These are phyloP conservation scores for Epichloe coenophiala DNA, from an alignment of 2,329 filamentous ascomycete genomes.

Conservation along the genomic window DNA sequence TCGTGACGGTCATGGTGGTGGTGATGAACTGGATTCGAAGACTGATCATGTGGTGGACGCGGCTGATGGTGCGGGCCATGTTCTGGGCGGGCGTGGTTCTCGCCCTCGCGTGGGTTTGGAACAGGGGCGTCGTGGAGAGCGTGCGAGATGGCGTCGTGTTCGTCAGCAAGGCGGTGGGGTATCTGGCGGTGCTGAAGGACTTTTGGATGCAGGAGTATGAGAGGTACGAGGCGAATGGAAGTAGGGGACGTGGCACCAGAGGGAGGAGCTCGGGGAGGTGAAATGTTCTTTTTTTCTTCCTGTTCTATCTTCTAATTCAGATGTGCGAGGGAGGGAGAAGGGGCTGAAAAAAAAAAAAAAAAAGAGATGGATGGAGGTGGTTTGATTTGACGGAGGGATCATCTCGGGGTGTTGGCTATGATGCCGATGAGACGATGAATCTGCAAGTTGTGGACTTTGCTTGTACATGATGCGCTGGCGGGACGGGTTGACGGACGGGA, in stretches of 20 bases:
- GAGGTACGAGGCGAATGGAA: slow-evolving; percentile 14
- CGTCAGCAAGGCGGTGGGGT: slow-evolving; percentile 29
- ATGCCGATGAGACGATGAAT: no score
- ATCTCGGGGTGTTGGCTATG: neutral
- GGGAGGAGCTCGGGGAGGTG: neutral
- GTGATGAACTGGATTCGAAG: slow-evolving; percentile 59
- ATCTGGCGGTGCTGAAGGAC: slow-evolving; percentile 33
- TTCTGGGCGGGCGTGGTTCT: slow-evolving; percentile 50
- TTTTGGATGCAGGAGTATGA: slow-evolving; percentile 46
- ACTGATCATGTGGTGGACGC: slow-evolving; percentile 63
- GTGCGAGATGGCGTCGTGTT: slow-evolving; percentile 40
- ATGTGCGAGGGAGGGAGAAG: no score
- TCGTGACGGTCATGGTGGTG: slow-evolving; percentile 43
- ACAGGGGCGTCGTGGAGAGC: slow-evolving; percentile 52
- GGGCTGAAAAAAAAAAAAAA: no score
- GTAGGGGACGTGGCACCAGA: neutral
- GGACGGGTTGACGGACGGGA: no score
- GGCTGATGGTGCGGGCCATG: slow-evolving; percentile 46
- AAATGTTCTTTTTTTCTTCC: slow-evolving; percentile 4
- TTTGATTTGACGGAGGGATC: neutral
- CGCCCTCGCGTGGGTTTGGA: slow-evolving; percentile 43
- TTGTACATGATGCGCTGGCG: no score
- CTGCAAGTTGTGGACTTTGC: no score
- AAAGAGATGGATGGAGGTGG: no score
- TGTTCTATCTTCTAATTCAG: neutral